A percentile compares a stretch with the other conserved stretches of the same genome.
Conservation (phyloP, 257 asterid genomes). For the Scutellaria barbata region DNA sequence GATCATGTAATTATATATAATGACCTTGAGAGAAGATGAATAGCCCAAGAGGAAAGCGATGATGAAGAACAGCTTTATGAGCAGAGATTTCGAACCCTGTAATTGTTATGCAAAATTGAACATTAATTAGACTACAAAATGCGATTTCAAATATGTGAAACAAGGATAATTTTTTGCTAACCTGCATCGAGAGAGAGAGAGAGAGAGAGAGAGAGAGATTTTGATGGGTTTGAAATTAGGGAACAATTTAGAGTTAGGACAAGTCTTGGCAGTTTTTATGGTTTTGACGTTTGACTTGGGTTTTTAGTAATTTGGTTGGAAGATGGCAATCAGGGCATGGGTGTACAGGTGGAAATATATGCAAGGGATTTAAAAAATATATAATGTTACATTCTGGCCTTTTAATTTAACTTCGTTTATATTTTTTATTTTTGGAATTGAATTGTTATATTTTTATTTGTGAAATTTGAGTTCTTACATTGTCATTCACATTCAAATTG, state of each 20-base stretch:
- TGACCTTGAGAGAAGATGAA: constrained; percentile 53
- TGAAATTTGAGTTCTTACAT: too few species aligned
- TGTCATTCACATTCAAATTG: too few species aligned
- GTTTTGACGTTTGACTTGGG: neutral
- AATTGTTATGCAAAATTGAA: neutral
- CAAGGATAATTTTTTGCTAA: constrained; percentile 9
- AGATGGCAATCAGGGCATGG: too few species aligned
- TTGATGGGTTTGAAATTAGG: neutral
- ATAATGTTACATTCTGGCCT: too few species aligned
- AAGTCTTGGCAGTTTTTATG: neutral
- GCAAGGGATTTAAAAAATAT: too few species aligned
- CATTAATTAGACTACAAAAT: neutral
- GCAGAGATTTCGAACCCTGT: constrained; percentile 39
- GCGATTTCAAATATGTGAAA: neutral
- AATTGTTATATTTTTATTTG: too few species aligned
- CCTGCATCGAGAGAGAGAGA: constrained; percentile 33
- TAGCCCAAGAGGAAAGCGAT: constrained; percentile 38
- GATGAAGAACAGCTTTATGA: constrained; percentile 41
- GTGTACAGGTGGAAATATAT: too few species aligned
- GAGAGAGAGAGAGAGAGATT: constrained; percentile 3
- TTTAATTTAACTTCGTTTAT: too few species aligned
- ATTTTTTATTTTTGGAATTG: too few species aligned
- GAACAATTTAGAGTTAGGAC: neutral
- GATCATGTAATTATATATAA: neutral
- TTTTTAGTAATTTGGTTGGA: neutral